These are phyloP conservation scores for Gaultheria prostrata DNA, from an alignment of 148 eudicot genomes.

Conservation along the genomic window DNA sequence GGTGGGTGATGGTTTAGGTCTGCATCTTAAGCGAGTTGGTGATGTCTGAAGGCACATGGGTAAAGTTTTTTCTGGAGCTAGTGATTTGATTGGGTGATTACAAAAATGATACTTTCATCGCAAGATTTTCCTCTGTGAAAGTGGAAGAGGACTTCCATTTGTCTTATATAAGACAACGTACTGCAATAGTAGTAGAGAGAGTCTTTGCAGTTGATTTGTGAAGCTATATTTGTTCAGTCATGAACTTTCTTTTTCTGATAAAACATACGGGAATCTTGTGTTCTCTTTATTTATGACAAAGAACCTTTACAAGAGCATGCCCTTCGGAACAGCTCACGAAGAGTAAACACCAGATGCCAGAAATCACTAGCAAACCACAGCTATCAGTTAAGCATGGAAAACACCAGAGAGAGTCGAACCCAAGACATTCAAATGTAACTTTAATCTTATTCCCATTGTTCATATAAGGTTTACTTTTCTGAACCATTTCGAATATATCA, in stretches of 20 bases:
- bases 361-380: no score
- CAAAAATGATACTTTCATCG: not conserved
- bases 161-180: not conserved
- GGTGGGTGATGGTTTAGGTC: conserved; percentile 48
- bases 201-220: not conserved
- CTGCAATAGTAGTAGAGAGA: not conserved
- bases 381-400: no score
- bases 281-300: no score
- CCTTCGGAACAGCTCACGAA: no score
- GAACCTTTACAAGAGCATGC: no score
- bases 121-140: not conserved
- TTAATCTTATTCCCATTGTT: no score
- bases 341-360: no score
- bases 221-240: not conserved
- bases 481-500: not conserved
- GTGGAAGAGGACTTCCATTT: not conserved
- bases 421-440: not conserved
- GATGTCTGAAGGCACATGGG: conserved; percentile 13
- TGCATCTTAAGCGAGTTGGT: conserved; percentile 49
- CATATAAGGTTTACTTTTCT: not conserved
- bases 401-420: no score
- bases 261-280: not conserved
- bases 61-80: not conserved
- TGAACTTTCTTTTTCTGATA: not conserved
- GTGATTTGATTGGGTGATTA: not conserved